Base-by-base conservation (phyloP, 352 stramenopile genomes). In the Globisporangium cystogenes region DNA sequence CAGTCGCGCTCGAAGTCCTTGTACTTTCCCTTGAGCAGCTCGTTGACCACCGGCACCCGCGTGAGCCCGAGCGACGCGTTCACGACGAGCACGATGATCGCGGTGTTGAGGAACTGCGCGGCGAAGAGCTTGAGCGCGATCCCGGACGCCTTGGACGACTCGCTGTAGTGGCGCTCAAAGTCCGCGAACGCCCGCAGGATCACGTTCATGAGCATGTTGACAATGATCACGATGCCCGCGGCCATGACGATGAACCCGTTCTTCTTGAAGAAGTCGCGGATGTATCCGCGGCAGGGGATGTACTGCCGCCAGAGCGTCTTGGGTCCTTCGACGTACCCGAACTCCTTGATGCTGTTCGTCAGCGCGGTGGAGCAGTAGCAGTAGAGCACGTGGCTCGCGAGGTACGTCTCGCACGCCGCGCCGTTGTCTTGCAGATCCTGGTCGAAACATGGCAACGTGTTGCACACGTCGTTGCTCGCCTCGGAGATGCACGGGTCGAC, bases 91-190 rank as follows among this genome's bases (percentile, higher is more conserved):
- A 95, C 79, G 42, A 95, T 89, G 20, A 95, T 67, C 1, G 79
- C 81, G 0, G 85, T 95, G 63, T 90, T 95, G 18, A 95, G 60
- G 24, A 93, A 92, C 55, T 93, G 82, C 4, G 85, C 74, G 14
- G 53, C 51, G 27, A 93, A 91, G 65, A 93, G 84, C 55, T 93
- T 95, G 40, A 90, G 29, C 4, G 76, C 74, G 36, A 93, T 72
- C 0, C 74, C 76, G 0, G 75, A 76, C 16, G 83, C 80, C 63
- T 93, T 92, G 21, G 75, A 60, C 0, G 85, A 93, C 59, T 93
- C 82, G 41, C 81, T 93, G 16, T 74, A 79, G 50, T 93, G 85
- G 0, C 65, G 55, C 53, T 95, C 85, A 42, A 93, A 91, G 3
- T 46, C 62, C 0, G 82, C 75, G 27, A 95, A 90, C 0, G 59